Conservation (phyloP, 257 asterid genomes). For the Ilex aquifolium region DNA sequence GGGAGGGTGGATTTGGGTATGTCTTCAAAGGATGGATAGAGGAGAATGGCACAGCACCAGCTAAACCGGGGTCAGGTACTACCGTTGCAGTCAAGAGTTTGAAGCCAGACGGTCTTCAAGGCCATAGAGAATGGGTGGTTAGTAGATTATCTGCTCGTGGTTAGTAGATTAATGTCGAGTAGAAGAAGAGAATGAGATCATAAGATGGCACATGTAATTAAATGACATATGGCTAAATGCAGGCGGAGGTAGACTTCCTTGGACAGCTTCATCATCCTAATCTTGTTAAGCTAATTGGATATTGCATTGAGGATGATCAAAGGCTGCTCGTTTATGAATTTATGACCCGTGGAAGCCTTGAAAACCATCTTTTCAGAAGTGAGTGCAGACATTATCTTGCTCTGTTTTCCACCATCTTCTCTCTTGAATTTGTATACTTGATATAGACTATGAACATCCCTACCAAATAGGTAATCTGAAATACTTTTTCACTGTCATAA, state of each 20-base stretch:
- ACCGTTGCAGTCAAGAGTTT: conserved; percentile 95
- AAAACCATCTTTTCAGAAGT: conserved; percentile 93
- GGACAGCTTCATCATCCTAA: conserved; percentile 95
- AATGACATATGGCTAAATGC: conserved; percentile 27
- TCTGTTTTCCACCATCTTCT: too few species aligned
- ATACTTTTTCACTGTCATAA: too few species aligned
- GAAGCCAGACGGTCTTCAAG: conserved; percentile 91
- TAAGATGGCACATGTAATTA: conserved; percentile 7
- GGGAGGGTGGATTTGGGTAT: conserved; percentile 94
- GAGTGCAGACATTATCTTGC: conserved; percentile 20
- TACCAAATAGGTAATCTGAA: too few species aligned
- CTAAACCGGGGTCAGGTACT: conserved; percentile 85
- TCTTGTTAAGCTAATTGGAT: conserved; percentile 86
- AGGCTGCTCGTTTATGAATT: conserved; percentile 89
- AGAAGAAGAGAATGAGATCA: conserved; percentile 9
- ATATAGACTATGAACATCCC: too few species aligned
- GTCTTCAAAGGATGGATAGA: conserved; percentile 99
- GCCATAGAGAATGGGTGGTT: conserved; percentile 99
- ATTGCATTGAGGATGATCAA: conserved; percentile 91
- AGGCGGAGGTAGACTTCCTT: conserved; percentile 94
- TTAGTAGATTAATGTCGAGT: conserved; percentile 21
- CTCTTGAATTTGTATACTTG: too few species aligned
- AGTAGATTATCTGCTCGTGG: conserved; percentile 34
- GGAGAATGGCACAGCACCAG: conserved; percentile 89
- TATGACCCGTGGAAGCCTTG: conserved; percentile 97